Evolutionary conservation across 2,329 filamentous ascomycete species (phyloP).

Genomic region (Verticillium tricorpus): DNA sequence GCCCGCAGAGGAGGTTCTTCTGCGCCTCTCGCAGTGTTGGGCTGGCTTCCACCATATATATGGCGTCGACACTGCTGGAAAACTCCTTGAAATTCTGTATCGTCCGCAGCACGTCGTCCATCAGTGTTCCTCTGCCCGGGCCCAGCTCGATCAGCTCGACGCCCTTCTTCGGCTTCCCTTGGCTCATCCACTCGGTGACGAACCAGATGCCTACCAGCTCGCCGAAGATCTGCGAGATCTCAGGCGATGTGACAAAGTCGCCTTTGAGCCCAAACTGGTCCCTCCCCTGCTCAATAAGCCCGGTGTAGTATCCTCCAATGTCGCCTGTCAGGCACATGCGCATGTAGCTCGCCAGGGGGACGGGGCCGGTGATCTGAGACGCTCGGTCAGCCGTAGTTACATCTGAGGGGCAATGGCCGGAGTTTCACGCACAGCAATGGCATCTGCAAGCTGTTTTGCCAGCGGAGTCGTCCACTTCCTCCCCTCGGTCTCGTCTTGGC

Average conservation of each 20-base stretch:
- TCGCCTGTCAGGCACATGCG: slow-evolving; percentile 95
- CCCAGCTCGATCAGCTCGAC: slow-evolving; percentile 92
- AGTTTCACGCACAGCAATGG: slow-evolving; percentile 64
- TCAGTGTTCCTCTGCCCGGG: slow-evolving; percentile 88
- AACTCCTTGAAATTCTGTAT: slow-evolving; percentile 79
- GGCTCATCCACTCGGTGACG: slow-evolving; percentile 92
- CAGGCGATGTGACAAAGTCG: slow-evolving; percentile 94
- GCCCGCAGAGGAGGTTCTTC: slow-evolving; percentile 75
- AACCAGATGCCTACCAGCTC: slow-evolving; percentile 94
- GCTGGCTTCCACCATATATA: slow-evolving; percentile 96
- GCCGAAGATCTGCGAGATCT: slow-evolving; percentile 96
- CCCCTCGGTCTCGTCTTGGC: slow-evolving; percentile 22
- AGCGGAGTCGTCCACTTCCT: slow-evolving; percentile 88
- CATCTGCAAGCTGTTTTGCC: slow-evolving; percentile 79
- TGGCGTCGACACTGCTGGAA: slow-evolving; percentile 70
- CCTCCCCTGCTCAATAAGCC: slow-evolving; percentile 59
- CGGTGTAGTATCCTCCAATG: slow-evolving; percentile 89
- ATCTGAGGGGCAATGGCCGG: neutral
- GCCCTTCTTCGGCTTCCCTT: slow-evolving; percentile 68
- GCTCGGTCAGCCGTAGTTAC: neutral
- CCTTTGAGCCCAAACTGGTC: slow-evolving; percentile 92
- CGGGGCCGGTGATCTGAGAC: slow-evolving; percentile 68
- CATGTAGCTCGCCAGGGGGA: slow-evolving; percentile 94
- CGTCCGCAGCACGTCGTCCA: slow-evolving; percentile 94
- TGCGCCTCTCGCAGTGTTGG: slow-evolving; percentile 71